Base-by-base conservation (phyloP, 257 asterid species). In the Penstemon davidsonii region DNA sequence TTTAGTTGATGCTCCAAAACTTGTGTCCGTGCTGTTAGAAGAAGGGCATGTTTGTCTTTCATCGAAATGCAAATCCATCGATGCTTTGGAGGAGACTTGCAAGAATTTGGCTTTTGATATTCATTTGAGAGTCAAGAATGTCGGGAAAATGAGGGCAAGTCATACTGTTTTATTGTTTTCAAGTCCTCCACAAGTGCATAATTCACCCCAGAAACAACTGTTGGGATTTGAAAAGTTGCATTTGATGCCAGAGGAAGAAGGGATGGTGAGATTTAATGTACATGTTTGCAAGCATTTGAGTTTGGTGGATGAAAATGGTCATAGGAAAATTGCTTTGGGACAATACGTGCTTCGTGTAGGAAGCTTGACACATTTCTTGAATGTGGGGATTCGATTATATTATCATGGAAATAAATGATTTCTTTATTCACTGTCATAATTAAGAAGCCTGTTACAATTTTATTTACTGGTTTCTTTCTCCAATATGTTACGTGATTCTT, bases 261-360 rank as follows among this genome's bases (percentile, higher is more conserved):
- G 80, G 43, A 4, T 56, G 39, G 88, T 81, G n/a, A 73, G 76
- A 25, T 86, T 88, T 70, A 68, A 61, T 33, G 79, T 86, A 8
- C 85, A 86, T 71, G 86, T 84, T 44, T 88, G 96, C 78, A 84
- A 86, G 87, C 85, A 88, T 84, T 69, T 86, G 80, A 81, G 91
- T 73, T 67, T 81, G 45, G 87, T 80, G 68, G 93, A 86, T 64
- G 89, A 78, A 70, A 60, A 58, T 49, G 96, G 96, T 10, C 75
- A 76, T 8, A 69, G 70, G 73, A 88, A 82, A 60, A 77, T 88
- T 25, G 85, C 85, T 5, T 69, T 88, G 76, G 93, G 96, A 15
- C 71, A 85, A 40, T 83, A 88, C 78, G 18, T 79, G 44, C 84
- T 88, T 68, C 91, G 78, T 60, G 84, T 86, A 37, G 93, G 91